A percentile compares a stretch with the other conserved stretches of the same genome.
Evolutionary conservation across 129 eudicot genomes (phyloP).

Genomic region (Dittrichia graveolens): DNA sequence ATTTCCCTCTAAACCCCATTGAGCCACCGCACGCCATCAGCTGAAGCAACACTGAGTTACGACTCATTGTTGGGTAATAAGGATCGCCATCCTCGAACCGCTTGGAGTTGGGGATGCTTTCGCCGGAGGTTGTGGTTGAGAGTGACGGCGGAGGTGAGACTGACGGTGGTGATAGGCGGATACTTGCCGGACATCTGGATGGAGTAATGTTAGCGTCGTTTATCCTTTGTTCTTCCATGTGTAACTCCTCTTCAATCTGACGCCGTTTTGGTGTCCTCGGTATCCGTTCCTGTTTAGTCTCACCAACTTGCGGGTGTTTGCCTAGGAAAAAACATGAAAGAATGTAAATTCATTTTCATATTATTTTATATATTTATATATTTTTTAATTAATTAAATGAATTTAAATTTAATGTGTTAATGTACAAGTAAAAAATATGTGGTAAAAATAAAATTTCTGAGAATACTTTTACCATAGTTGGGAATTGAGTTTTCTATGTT

Average conservation of each 20-base stretch:
- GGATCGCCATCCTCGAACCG: conserved; percentile 64
- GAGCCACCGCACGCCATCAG: conserved; percentile 82
- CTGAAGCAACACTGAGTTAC: conserved; percentile 64
- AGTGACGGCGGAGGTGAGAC: conserved; percentile 43
- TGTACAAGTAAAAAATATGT: no score
- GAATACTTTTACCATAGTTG: no score
- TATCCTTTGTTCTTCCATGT: conserved; percentile 49
- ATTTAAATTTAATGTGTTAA: no score
- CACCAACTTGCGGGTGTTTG: conserved; percentile 37
- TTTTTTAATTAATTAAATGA: no score
- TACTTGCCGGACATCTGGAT: conserved; percentile 47
- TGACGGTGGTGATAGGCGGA: conserved; percentile 34
- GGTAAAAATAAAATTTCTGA: no score
- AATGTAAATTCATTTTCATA: not conserved
- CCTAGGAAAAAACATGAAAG: conserved; percentile 26
- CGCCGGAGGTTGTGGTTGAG: conserved; percentile 46
- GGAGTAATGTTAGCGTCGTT: conserved; percentile 38
- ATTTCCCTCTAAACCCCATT: conserved; percentile 50
- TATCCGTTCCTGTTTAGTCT: conserved; percentile 33
- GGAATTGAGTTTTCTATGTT: no score
- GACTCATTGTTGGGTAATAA: conserved; percentile 39
- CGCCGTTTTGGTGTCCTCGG: conserved; percentile 40
- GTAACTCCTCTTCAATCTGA: conserved; percentile 43
- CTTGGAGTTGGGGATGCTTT: conserved; percentile 37
- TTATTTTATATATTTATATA: no score